Conservation (phyloP, 2,329 filamentous ascomycete species). For the Boeremia lycopersici region DNA sequence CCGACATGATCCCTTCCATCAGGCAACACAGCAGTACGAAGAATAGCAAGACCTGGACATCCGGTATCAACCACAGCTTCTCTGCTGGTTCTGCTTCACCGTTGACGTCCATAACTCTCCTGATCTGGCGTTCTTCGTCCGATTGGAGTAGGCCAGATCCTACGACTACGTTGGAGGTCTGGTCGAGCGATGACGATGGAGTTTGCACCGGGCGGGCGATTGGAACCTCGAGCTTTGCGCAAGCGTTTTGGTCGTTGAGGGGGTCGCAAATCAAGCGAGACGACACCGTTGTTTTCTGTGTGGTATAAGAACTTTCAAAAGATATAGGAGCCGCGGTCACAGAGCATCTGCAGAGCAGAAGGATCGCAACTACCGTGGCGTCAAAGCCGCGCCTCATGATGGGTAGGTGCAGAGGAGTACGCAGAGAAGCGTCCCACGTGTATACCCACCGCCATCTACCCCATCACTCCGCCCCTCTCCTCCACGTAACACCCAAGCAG, state of each 20-base stretch:
- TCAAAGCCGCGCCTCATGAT: too few species aligned
- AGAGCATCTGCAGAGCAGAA: too few species aligned
- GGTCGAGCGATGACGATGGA: too few species aligned
- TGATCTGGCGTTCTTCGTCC: neutral
- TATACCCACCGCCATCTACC: neutral
- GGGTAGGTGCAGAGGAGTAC: neutral
- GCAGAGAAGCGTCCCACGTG: neutral
- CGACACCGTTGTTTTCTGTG: too few species aligned
- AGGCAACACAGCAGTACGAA: conserved; percentile 9
- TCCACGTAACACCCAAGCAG: neutral
- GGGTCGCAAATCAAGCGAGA: too few species aligned
- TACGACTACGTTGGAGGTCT: neutral
- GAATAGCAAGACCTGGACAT: conserved; percentile 7
- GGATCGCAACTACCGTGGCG: too few species aligned
- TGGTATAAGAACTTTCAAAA: too few species aligned
- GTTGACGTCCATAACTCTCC: conserved; percentile 1
- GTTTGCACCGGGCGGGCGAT: neutral
- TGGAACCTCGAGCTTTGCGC: neutral
- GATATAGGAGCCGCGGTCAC: too few species aligned
- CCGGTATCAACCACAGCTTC: neutral
- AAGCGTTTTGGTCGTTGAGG: neutral
- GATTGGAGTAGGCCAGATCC: neutral
- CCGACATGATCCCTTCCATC: neutral
- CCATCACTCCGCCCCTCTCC: neutral
- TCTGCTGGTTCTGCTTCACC: neutral